These are phyloP conservation scores for Colletotrichum sp. DNA, from an alignment of 2,329 filamentous ascomycete species.

Conservation along the genomic window DNA sequence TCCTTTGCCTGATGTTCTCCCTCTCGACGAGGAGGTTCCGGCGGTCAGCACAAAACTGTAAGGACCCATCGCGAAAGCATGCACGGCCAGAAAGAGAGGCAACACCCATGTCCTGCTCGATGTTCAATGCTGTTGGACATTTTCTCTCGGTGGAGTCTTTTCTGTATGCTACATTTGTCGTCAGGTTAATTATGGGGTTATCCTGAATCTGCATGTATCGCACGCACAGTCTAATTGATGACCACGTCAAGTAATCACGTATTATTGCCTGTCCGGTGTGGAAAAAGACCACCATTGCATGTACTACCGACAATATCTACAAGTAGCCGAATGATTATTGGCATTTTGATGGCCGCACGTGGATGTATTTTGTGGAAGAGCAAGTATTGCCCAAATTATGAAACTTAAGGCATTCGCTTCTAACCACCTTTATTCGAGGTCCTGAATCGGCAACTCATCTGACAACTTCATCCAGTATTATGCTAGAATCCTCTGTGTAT, in stretches of 20 bases:
- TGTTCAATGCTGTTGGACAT: not conserved
- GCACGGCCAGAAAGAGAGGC: not conserved
- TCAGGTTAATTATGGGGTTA: not conserved
- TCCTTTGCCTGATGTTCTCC: constrained; percentile 82
- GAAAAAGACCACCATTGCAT: not conserved
- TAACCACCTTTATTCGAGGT: not conserved
- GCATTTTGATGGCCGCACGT: not conserved
- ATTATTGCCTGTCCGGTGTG: not conserved
- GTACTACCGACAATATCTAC: not conserved
- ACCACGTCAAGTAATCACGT: not conserved
- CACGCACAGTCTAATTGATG: not conserved
- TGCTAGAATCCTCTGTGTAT: not conserved
- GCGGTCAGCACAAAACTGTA: constrained; percentile 44
- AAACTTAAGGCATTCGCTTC: not conserved
- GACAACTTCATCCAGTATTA: constrained; percentile 9
- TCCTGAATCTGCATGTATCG: not conserved
- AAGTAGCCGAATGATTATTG: not conserved
- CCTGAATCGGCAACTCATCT: not conserved
- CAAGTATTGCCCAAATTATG: not conserved
- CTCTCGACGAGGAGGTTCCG: constrained; percentile 77
- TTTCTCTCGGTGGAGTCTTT: not conserved
- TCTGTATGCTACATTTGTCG: not conserved
- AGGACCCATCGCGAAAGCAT: not conserved
- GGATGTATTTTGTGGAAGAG: not conserved
- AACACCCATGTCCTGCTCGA: not conserved